Percentiles rank a stretch among this genome's conserved stretches.
Evolutionary conservation across 495 filamentous ascomycete species (phyloP).

Genomic region (Pyronema omphalodes): DNA sequence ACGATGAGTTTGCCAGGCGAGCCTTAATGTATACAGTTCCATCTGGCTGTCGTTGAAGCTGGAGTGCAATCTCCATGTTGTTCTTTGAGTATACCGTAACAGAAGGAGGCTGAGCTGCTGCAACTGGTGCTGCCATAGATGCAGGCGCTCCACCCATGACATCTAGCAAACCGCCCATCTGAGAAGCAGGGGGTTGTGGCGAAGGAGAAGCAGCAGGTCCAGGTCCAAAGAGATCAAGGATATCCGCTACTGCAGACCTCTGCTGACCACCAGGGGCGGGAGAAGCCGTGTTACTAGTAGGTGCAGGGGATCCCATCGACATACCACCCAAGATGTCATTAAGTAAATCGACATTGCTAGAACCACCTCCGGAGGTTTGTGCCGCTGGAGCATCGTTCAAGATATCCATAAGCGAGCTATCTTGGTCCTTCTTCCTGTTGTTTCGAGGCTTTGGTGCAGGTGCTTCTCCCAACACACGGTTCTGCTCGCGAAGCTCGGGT

Average conservation of each 20-base stretch:
- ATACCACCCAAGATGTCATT: slow-evolving; percentile 62
- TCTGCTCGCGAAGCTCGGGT: slow-evolving; percentile 88
- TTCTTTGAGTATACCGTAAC: slow-evolving; percentile 74
- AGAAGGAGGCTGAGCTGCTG: slow-evolving; percentile 30
- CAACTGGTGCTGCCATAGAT: slow-evolving; percentile 11
- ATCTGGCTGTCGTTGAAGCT: slow-evolving; percentile 59
- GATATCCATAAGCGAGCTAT: slow-evolving; percentile 79
- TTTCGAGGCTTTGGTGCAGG: slow-evolving; percentile 49
- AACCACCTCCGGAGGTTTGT: slow-evolving; percentile 34
- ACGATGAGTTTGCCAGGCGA: slow-evolving; percentile 60
- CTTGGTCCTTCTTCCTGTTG: slow-evolving; percentile 73
- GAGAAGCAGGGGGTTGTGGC: slow-evolving; percentile 25
- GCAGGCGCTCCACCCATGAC: slow-evolving; percentile 12
- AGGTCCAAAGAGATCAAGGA: slow-evolving; percentile 67
- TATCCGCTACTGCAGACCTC: slow-evolving; percentile 48
- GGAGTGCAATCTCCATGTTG: slow-evolving; percentile 57
- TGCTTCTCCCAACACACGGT: slow-evolving; percentile 46
- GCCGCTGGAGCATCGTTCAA: slow-evolving; percentile 55
- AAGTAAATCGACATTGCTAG: slow-evolving; percentile 70
- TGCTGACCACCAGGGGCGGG: slow-evolving; percentile 30
- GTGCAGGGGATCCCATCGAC: slow-evolving; percentile 30
- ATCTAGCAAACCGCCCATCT: slow-evolving; percentile 31
- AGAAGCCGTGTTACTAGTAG: slow-evolving; percentile 32
- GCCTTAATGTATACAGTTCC: slow-evolving; percentile 58
- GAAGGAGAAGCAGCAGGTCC: slow-evolving; percentile 24